These are phyloP conservation scores for Shiraia bambusicola DNA, from an alignment of 2,329 filamentous ascomycete genomes.

Conservation along the genomic window DNA sequence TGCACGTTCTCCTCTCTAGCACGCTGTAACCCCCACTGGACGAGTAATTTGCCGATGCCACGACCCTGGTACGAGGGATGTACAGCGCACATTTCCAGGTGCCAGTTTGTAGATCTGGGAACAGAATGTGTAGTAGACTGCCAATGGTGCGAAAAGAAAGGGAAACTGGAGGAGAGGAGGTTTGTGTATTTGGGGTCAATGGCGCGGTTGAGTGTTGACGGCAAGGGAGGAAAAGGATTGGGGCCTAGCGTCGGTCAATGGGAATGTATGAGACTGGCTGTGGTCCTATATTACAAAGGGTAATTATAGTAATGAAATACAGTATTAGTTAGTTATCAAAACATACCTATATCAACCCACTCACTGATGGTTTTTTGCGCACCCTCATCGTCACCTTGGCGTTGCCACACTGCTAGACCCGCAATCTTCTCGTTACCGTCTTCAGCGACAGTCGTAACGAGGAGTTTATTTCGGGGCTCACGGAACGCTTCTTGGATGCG, in stretches of 20 bases:
- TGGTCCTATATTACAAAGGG: too few relatives aligned
- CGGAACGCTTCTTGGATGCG: slow-evolving; percentile 16
- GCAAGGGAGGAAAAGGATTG: slow-evolving; percentile 7
- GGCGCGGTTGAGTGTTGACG: slow-evolving; percentile 21
- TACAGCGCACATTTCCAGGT: slow-evolving; percentile 43
- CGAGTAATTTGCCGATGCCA: slow-evolving; percentile 43
- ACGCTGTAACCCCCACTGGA: slow-evolving; percentile 46
- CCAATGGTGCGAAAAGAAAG: slow-evolving; percentile 25
- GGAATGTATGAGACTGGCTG: not conserved
- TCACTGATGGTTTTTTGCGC: slow-evolving; percentile 12
- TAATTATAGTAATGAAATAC: not conserved
- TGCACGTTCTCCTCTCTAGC: slow-evolving; percentile 43
- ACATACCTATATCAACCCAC: slow-evolving; percentile 18
- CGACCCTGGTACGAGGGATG: slow-evolving; percentile 45
- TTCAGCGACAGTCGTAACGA: slow-evolving; percentile 13
- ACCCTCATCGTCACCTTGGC: slow-evolving; percentile 22
- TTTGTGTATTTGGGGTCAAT: slow-evolving; percentile 18
- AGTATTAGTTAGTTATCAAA: not conserved
- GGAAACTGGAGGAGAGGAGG: slow-evolving; percentile 11
- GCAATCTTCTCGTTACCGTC: slow-evolving; percentile 15
- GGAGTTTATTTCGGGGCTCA: slow-evolving; percentile 9
- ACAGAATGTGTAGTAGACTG: slow-evolving; percentile 1
- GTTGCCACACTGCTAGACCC: slow-evolving; percentile 23
- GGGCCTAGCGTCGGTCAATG: not conserved
- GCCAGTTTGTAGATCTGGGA: slow-evolving; percentile 41